Conservation (phyloP, 2,329 filamentous ascomycete genomes). For the Botrytis aclada region DNA sequence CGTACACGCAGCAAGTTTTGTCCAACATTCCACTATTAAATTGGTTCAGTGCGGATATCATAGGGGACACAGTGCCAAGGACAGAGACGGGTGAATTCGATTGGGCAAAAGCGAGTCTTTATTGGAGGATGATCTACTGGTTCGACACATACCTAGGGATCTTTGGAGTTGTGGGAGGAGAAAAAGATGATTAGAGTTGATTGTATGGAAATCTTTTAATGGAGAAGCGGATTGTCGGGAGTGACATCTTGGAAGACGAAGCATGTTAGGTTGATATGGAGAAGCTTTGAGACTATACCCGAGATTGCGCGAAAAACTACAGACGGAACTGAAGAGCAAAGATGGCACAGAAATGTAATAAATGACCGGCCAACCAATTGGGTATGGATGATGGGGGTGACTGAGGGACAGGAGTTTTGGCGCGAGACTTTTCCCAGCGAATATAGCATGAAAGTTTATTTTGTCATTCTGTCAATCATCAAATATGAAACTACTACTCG, state of each 20-base stretch:
- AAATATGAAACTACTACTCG: conserved; percentile 10
- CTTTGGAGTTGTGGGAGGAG: conserved; percentile 52
- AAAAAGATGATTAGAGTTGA: conserved; percentile 31
- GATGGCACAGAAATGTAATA: conserved; percentile 9
- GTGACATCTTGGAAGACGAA: neutral
- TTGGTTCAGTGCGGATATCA: conserved; percentile 69
- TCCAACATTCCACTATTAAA: conserved; percentile 65
- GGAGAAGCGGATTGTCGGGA: neutral
- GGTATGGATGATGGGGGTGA: neutral
- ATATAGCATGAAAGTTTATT: conserved; percentile 13
- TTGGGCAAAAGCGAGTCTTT: conserved; percentile 62
- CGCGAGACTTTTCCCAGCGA: conserved; percentile 3
- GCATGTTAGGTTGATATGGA: neutral
- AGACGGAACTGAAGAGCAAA: neutral
- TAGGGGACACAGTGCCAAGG: conserved; percentile 71
- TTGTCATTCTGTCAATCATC: conserved; percentile 17
- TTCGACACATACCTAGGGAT: conserved; percentile 57
- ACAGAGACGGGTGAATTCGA: conserved; percentile 76
- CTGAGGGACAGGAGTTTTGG: conserved; percentile 12
- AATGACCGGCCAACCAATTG: neutral
- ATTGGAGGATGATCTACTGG: conserved; percentile 66
- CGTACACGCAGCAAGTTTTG: conserved; percentile 60
- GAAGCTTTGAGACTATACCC: conserved; percentile 21
- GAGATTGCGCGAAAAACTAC: neutral
- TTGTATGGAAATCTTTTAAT: neutral